These are phyloP conservation scores for Solanum tarijense DNA, from an alignment of 257 asterid genomes.

Conservation along the genomic window DNA sequence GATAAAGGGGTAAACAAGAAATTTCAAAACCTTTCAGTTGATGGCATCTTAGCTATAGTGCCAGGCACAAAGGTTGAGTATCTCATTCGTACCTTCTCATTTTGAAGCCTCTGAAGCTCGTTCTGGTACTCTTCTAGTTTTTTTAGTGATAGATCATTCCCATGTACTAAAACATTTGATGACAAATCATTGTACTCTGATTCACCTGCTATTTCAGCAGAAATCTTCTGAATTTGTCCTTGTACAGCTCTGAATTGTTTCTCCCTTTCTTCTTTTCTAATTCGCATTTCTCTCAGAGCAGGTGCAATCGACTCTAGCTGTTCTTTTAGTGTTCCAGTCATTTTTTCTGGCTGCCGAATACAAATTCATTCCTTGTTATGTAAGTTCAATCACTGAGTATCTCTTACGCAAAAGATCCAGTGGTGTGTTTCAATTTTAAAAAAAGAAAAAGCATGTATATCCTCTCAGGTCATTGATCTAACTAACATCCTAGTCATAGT, in stretches of 20 bases:
- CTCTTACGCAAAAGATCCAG: not conserved
- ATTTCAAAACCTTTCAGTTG: not conserved
- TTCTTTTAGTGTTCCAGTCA: slow-evolving; percentile 78
- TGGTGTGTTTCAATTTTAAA: not conserved
- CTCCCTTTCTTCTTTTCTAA: slow-evolving; percentile 68
- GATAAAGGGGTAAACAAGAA: not conserved
- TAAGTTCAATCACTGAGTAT: not conserved
- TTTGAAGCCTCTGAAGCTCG: slow-evolving; percentile 84
- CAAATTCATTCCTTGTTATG: slow-evolving; percentile 11
- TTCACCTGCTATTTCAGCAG: slow-evolving; percentile 78
- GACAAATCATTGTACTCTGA: slow-evolving; percentile 66
- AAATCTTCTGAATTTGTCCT: slow-evolving; percentile 69
- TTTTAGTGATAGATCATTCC: slow-evolving; percentile 72
- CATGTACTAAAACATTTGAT: slow-evolving; percentile 39
- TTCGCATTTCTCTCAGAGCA: slow-evolving; percentile 78
- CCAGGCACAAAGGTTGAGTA: not conserved
- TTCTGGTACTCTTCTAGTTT: slow-evolving; percentile 78
- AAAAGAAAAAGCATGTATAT: not conserved
- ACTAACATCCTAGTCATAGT: not conserved
- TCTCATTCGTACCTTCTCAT: slow-evolving; percentile 54
- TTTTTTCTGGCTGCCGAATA: slow-evolving; percentile 76
- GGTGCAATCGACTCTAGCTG: slow-evolving; percentile 80
- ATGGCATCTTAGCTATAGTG: not conserved
- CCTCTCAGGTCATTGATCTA: not conserved
- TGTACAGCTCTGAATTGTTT: slow-evolving; percentile 76